Base-by-base conservation (phyloP, 306 rosid genomes). In the Medicago lupulina region DNA sequence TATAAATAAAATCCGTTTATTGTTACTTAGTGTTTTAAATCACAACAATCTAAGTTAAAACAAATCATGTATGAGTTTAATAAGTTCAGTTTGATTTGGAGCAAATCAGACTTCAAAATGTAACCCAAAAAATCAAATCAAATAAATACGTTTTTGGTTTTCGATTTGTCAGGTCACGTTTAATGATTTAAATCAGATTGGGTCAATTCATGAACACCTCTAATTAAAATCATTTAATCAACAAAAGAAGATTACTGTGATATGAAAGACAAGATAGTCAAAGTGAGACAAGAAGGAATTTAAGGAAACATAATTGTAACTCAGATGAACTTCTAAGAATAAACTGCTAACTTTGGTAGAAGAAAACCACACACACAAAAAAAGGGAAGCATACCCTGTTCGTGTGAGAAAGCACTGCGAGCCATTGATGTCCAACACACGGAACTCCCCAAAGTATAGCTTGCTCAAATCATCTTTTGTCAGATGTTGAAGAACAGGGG, bases 401-500 rank as follows among this genome's bases (percentile, higher is more conserved):
- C 97, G 87, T 10, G 98, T 93, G 74, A 91, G 96, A 82, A 89
- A 93, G 84, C 97, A 91, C 25, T 23, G 82, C 0, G 85, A 77
- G 39, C 97, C 98, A 85, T 93, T 86, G 84, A 93, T 89, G 66
- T 91, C 96, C 90, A 94, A 83, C 7, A 91, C 80, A 7, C 73
- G 83, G 81, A 94, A 91, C 81, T 88, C 91, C 38, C 98, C 97
- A 70, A 91, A 94, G 78, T 87, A 94, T 7, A 94, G 17, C 87
- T 88, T 94, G 89, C 97, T 90, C 90, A 94, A 71, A 85, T 94
- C 91, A 3, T 88, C 91, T 80, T 90, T 93, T 13, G 92, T 89
- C 86, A 94, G 82, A 83, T 87, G 89, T 84, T 94, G 98, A 82
- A 94, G 98, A 83, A 79, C 85, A 57, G 96, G 91, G 40, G 87